phyloP scores from a whole-genome alignment of 805 yeast species.

The Debaryomyces hansenii region DNA sequence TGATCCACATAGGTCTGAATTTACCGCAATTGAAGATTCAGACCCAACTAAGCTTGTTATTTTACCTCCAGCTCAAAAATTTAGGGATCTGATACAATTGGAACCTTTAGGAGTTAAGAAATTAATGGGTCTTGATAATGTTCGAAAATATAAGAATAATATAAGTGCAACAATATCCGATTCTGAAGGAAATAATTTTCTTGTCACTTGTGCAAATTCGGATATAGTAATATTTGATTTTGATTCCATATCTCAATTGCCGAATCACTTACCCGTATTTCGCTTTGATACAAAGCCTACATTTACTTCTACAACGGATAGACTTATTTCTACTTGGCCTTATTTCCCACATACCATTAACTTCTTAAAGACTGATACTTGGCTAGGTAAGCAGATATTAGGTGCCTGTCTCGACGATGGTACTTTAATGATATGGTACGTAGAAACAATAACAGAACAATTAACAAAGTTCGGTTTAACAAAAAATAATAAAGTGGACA shows the following conservation, averaged over 20 bases:
- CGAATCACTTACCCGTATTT: slow-evolving; percentile 23
- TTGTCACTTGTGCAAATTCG: slow-evolving; percentile 36
- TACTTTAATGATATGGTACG: slow-evolving; percentile 36
- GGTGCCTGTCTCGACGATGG: slow-evolving; percentile 60
- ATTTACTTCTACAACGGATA: slow-evolving; percentile 39
- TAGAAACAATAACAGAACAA: slow-evolving; percentile 21
- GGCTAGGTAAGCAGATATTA: slow-evolving; percentile 43
- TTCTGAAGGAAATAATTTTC: slow-evolving; percentile 13
- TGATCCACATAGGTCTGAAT: slow-evolving; percentile 12
- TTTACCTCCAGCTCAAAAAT: slow-evolving; percentile 36
- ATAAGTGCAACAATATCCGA: slow-evolving; percentile 23
- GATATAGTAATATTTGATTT: slow-evolving; percentile 34
- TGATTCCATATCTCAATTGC: slow-evolving; percentile 24
- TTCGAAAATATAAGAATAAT: slow-evolving; percentile 44
- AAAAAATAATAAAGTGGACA: slow-evolving; percentile 5
- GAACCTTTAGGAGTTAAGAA: slow-evolving; percentile 18
- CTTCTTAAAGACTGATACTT: slow-evolving; percentile 36
- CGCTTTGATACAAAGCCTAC: slow-evolving; percentile 44
- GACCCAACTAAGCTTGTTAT: slow-evolving; percentile 18
- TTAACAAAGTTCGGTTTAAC: slow-evolving; percentile 7
- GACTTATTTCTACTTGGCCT: slow-evolving; percentile 50
- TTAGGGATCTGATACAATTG: slow-evolving; percentile 31
- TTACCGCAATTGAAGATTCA: slow-evolving; percentile 9
- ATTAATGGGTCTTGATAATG: slow-evolving; percentile 20
- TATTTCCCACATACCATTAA: slow-evolving; percentile 58